Conservation (phyloP, 1,284 basidiomycete species). For the Melampsora americana region DNA sequence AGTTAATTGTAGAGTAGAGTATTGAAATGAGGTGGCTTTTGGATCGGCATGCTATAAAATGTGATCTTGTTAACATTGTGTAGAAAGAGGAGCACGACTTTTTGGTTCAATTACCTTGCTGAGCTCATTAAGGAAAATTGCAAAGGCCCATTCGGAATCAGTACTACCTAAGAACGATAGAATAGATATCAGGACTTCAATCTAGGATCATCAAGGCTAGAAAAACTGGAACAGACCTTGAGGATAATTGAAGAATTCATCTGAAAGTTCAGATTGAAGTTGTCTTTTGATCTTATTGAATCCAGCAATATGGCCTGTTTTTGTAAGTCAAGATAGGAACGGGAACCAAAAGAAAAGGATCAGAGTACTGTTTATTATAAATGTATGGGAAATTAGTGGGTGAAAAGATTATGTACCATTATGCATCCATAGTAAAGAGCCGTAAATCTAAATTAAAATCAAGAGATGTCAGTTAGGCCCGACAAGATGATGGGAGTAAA, state of each 20-base stretch:
- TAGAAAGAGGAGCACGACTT: not conserved
- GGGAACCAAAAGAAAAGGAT: not conserved
- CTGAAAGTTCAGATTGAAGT: conserved; percentile 69
- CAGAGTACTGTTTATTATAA: not conserved
- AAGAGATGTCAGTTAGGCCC: not conserved
- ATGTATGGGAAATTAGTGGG: not conserved
- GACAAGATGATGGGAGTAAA: not conserved
- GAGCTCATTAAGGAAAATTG: conserved; percentile 65
- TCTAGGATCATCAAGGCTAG: conserved; percentile 46
- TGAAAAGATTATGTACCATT: conserved; percentile 63
- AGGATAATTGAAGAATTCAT: conserved; percentile 78
- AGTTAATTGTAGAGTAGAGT: conserved; percentile 66
- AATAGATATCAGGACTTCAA: conserved; percentile 26
- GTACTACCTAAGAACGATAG: conserved; percentile 29
- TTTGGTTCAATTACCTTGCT: conserved; percentile 63
- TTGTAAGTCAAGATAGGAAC: conserved; percentile 33
- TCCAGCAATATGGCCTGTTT: conserved; percentile 64
- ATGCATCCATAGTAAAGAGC: conserved; percentile 76
- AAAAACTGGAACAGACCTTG: conserved; percentile 81
- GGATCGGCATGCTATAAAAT: conserved; percentile 69
- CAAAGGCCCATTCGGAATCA: conserved; percentile 96
- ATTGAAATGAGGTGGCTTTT: conserved; percentile 67
- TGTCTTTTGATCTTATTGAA: conserved; percentile 76
- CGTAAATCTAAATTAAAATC: conserved; percentile 31
- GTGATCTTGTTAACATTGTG: not conserved